Percentiles rank a stretch among this genome's conserved stretches.
These are phyloP conservation scores for Corymbia calophylla DNA, from an alignment of 441 rosid species.

Conservation along the genomic window DNA sequence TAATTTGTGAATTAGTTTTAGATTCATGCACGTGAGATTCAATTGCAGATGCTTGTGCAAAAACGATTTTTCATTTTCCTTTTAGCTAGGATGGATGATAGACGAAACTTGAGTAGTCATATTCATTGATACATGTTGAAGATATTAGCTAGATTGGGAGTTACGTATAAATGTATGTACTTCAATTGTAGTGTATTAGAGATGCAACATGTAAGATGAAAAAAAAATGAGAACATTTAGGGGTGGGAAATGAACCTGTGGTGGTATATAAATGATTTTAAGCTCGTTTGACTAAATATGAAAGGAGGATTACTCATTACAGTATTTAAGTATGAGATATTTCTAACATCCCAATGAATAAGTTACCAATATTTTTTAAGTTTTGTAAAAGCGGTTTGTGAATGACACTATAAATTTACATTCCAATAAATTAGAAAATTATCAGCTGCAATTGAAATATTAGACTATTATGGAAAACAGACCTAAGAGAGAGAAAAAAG, in stretches of 20 bases:
- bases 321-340: background rate
- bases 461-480: background rate
- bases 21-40: background rate
- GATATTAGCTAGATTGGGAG: background rate
- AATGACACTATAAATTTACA: too few species aligned
- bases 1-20: background rate
- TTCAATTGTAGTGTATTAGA: background rate
- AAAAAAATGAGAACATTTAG: background rate
- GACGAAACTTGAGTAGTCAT: background rate
- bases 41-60: background rate
- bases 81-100: background rate
- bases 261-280: background rate
- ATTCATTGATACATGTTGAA: background rate
- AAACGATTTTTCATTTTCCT: background rate
- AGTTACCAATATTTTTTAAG: background rate
- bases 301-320: background rate
- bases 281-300: background rate
- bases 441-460: background rate
- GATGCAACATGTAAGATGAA: background rate
- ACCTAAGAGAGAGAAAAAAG: background rate
- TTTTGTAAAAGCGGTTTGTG: background rate
- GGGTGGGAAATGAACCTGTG: background rate
- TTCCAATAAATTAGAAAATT: background rate
- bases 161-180: background rate
- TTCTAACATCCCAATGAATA: background rate